These are phyloP conservation scores for Luffa aegyptiaca DNA, from an alignment of 306 rosid genomes.

Conservation along the genomic window DNA sequence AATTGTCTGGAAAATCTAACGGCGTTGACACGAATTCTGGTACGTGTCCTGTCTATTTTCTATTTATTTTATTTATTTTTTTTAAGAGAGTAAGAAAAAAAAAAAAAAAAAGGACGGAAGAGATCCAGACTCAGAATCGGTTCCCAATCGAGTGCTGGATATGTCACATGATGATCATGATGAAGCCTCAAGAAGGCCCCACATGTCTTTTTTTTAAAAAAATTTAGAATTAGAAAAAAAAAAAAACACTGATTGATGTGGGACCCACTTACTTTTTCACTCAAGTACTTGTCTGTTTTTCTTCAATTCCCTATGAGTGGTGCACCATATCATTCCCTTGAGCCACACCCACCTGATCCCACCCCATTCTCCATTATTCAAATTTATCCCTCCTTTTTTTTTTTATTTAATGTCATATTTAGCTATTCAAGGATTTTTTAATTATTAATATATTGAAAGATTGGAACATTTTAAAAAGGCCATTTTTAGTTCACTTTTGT, in stretches of 20 bases:
- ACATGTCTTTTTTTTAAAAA: not conserved
- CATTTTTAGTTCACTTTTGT: no score
- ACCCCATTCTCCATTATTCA: not conserved
- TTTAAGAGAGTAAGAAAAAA: not conserved
- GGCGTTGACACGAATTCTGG: slow-evolving; percentile 49
- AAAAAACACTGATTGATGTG: not conserved
- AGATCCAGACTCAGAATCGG: not conserved
- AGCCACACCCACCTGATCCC: slow-evolving; percentile 2
- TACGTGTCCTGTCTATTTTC: slow-evolving; percentile 17
- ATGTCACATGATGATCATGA: slow-evolving; percentile 37
- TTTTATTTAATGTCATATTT: not conserved
- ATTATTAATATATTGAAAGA: no score
- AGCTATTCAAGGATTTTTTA: not conserved
- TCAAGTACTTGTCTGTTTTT: slow-evolving; percentile 22
- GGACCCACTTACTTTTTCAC: not conserved
- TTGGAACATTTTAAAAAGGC: no score
- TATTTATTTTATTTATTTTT: not conserved
- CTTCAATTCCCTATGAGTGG: slow-evolving; percentile 1
- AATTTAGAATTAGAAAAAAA: no score
- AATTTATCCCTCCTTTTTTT: not conserved
- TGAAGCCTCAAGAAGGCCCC: not conserved
- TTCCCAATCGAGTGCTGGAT: slow-evolving; percentile 23
- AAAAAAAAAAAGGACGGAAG: not conserved
- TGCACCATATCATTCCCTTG: not conserved
- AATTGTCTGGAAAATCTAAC: slow-evolving; percentile 23